Conservation (phyloP, 306 rosid genomes). For the Aeschynomene evenia region DNA sequence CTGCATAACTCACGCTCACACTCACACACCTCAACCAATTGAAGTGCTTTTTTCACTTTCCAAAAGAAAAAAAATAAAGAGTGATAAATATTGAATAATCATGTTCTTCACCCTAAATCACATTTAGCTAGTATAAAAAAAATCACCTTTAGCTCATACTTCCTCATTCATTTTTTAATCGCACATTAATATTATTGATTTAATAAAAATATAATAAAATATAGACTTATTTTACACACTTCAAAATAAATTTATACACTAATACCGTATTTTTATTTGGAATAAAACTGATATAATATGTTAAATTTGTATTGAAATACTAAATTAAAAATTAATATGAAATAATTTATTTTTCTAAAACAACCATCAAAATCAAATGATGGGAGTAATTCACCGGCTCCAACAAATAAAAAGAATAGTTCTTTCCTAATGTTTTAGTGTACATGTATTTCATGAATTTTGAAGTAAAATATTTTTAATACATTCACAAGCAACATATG, state of each 20-base stretch:
- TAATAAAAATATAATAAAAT: no score
- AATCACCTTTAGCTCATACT: no score
- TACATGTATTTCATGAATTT: neutral
- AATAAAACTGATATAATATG: no score
- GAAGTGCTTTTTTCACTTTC: neutral
- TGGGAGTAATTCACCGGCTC: neutral
- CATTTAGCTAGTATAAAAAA: neutral
- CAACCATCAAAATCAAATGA: no score
- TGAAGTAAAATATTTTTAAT: neutral
- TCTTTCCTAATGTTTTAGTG: neutral
- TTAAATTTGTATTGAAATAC: no score
- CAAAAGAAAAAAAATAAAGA: neutral
- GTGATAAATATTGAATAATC: neutral
- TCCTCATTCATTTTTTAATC: no score
- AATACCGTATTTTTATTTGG: no score
- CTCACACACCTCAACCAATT: neutral
- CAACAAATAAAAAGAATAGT: neutral
- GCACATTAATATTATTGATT: no score
- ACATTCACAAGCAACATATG: neutral
- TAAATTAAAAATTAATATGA: no score
- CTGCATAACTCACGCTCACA: constrained; percentile 6
- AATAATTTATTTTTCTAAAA: no score
- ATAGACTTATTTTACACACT: no score
- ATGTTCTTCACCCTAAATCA: neutral
- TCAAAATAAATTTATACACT: no score